Conservation (phyloP, 1,284 basidiomycete genomes). For the Neonothopanus nambi region DNA sequence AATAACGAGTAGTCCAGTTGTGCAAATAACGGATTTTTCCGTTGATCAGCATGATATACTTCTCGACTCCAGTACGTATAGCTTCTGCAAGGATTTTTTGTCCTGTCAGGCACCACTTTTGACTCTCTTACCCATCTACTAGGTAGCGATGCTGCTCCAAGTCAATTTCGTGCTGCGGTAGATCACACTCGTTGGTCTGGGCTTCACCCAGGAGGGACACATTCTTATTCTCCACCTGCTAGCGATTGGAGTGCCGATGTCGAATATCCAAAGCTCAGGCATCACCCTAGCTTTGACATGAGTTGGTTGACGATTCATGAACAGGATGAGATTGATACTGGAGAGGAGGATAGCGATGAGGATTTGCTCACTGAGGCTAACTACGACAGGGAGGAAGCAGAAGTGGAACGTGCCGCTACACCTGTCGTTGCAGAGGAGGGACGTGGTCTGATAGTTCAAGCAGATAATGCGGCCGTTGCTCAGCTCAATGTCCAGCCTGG, state of each 20-base stretch:
- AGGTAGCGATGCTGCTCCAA: conserved; percentile 49
- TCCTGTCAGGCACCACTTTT: conserved; percentile 62
- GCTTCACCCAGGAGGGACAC: conserved; percentile 56
- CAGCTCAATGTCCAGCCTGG: conserved; percentile 70
- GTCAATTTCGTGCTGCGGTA: conserved; percentile 43
- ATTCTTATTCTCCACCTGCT: conserved; percentile 66
- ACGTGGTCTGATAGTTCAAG: conserved; percentile 74
- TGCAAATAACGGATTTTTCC: too few species aligned
- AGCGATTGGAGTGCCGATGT: conserved; percentile 44
- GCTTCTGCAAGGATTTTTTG: too few species aligned
- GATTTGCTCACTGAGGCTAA: conserved; percentile 54
- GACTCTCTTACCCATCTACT: conserved; percentile 65
- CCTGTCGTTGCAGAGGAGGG: conserved; percentile 79
- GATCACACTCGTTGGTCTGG: conserved; percentile 71
- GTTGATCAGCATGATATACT: too few species aligned
- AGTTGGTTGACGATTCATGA: conserved; percentile 74
- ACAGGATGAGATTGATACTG: conserved; percentile 66
- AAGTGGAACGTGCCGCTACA: conserved; percentile 69
- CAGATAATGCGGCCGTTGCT: conserved; percentile 57
- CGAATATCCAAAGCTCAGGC: conserved; percentile 51
- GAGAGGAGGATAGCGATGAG: conserved; percentile 75
- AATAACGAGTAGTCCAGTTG: too few species aligned
- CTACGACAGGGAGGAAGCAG: conserved; percentile 47
- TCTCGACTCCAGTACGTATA: too few species aligned
- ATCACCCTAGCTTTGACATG: conserved; percentile 71